Evolutionary conservation across 2,329 filamentous ascomycete species (phyloP), one percentile per base, ranked within the genome.

Genomic region (Penicillium sp.): DNA sequence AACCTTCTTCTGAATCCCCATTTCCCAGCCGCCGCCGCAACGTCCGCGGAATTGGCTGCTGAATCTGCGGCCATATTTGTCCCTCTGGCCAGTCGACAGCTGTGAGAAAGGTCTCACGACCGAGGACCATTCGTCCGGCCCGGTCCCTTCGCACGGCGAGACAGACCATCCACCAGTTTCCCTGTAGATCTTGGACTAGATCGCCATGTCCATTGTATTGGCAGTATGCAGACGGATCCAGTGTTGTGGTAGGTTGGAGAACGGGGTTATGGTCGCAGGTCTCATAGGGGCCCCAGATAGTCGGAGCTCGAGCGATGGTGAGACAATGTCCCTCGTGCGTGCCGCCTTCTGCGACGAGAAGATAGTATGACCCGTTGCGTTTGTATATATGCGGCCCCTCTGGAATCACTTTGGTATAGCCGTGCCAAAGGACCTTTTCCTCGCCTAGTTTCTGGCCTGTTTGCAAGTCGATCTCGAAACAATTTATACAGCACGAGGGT

Each of bases 201-300:
- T 56, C 53, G 13, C 53, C 53, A 26, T 56, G 53, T 45, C 53
- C 53, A 38, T 47, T 56, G 15, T 46, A 56, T 7, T 56, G 53
- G 38, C 21, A 44, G 41, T 45, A 56, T 7, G 21, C 23, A 21
- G 38, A 30, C 17, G 35, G 53, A 13, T 56, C 53, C 3, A 45
- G 19, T 4, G 19, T 38, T 5, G 9, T n/a, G 3, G 53, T 56
- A 3, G 53, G 35, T 19, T 29, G 35, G 29, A 57, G 45, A 19
- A 57, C 31, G n/a, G 55, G 55, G 15, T 57, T 57, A 6, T 1
- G 23, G 19, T n/a, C 19, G 21, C 21, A 38, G 9, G 35, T 6
- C 31, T 53, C 50, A 23, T 38, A 53, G 4, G 50, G 50, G 13
- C 50, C 50, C 50, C 50, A 53, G 7, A 53, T 53, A 21, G 15